Evolutionary conservation across 2,329 filamentous ascomycete species (phyloP), one percentile per base, ranked within the genome.

Genomic region (Xylaria sp.): DNA sequence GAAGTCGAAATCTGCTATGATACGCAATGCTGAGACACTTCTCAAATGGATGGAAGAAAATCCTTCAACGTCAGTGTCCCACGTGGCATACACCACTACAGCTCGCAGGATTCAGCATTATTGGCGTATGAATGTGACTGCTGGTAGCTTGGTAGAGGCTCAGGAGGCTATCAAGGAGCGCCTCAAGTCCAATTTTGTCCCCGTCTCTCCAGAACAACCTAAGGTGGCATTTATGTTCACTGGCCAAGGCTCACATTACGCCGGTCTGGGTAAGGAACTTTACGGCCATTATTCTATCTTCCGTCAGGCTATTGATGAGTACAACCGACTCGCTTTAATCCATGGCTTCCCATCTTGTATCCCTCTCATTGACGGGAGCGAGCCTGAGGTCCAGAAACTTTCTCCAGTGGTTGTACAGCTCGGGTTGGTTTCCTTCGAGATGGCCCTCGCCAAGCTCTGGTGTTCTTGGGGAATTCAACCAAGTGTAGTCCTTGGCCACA

Each of bases 11-110:
- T 77, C 82, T 28, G 82, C 89, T 26, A 87, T 91, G 80, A 84
- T 83, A 36, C 83, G 83, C 64, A 92, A 92, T 71, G 82, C 88
- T 1, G 82, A 87, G 72, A 81, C 81, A 26, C 81, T 91, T 1
- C 80, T 89, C 7, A 75, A 78, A 2, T 89, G 85, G 79, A 84
- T 91, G 73, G 84, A 85, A 31, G 73, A 79, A 48, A 82, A 85
- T 48, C 82, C 85, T 2, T 83, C 87, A 5, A 83, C 83, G 1
- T 85, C 87, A 0, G 76, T 91, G 15, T 81, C 85, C 1, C 82
- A 88, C 67, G 79, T 93, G 1, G 86, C 90, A 0, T 93, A 92
- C 78, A 90, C 89, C 0, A 89, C 88, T 0, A 92, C 90, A 4
- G 91, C 91, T 15, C 85, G 90, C 26, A 85, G 86, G 53, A 85